phyloP scores from a whole-genome alignment of 2,329 filamentous ascomycete genomes.

The Epichloe scottii region DNA sequence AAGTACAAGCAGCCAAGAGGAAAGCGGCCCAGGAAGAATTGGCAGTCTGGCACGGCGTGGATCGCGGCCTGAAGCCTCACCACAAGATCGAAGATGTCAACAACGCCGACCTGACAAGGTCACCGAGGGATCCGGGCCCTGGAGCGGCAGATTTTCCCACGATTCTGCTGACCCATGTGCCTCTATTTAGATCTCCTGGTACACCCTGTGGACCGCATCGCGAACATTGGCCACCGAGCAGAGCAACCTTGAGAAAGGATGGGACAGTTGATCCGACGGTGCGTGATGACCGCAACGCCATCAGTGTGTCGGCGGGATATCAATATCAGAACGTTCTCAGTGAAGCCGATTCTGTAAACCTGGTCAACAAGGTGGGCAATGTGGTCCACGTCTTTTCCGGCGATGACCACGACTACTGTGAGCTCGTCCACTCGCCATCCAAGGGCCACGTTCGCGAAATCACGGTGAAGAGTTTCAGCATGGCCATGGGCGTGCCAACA shows the following conservation, averaged over 20 bases:
- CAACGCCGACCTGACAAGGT: conserved; percentile 24
- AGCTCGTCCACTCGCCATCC: conserved; percentile 63
- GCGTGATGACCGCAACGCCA: conserved; percentile 52
- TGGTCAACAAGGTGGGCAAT: conserved; percentile 69
- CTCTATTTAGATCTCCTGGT: conserved; percentile 67
- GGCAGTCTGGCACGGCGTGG: conserved; percentile 47
- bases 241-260: conserved; percentile 43
- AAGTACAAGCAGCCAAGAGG: conserved; percentile 50
- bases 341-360: conserved; percentile 58
- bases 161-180: conserved; percentile 81
- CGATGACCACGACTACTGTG: conserved; percentile 97
- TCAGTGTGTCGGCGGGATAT: conserved; percentile 67
- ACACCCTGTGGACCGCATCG: conserved; percentile 80
- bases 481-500: conserved; percentile 87
- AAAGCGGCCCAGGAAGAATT: conserved; percentile 60
- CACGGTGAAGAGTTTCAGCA: conserved; percentile 88
- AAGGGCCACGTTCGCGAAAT: conserved; percentile 63
- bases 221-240: conserved; percentile 68
- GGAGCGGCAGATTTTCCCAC: conserved; percentile 60
- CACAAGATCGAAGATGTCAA: conserved; percentile 48
- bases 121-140: conserved; percentile 27
- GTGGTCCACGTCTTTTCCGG: conserved; percentile 83
- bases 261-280: conserved; percentile 1
- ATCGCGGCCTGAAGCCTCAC: conserved; percentile 39
- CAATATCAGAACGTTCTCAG: conserved; percentile 95